Conservation (phyloP, 352 stramenopile species). For the Globisporangium cystogenes region DNA sequence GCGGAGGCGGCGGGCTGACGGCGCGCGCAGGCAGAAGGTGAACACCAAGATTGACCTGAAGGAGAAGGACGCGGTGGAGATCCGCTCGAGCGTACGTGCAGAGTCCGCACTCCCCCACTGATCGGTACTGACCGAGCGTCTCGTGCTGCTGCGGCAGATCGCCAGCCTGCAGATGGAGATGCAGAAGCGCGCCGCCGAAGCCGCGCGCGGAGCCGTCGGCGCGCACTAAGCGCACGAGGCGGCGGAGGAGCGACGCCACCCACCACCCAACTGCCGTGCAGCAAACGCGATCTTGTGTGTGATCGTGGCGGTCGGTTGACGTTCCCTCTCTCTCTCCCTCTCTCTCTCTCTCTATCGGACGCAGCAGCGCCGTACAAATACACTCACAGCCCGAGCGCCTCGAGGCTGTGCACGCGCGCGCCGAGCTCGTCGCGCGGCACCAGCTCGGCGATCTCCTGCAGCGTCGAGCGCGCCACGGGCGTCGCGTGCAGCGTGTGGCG, state of each 20-base stretch:
- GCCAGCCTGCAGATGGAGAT: constrained; percentile 87
- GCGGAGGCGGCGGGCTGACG: not conserved
- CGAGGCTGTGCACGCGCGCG: constrained; percentile 32
- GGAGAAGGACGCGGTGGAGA: constrained; percentile 87
- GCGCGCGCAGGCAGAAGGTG: constrained; percentile 64
- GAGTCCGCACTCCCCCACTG: not conserved
- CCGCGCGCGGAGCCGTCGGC: constrained; percentile 51
- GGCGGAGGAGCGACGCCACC: too few species aligned
- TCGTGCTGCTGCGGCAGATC: constrained; percentile 39
- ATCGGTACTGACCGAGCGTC: too few species aligned
- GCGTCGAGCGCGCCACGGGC: constrained; percentile 65
- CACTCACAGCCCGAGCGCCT: constrained; percentile 21
- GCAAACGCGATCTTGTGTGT: not conserved
- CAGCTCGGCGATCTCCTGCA: constrained; percentile 48
- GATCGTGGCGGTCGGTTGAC: not conserved
- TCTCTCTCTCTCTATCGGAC: constrained; percentile 5
- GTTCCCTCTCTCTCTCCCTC: constrained; percentile 1
- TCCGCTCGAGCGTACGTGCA: constrained; percentile 81
- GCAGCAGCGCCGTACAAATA: not conserved
- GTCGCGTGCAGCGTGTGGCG: constrained; percentile 83
- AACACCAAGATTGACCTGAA: constrained; percentile 85
- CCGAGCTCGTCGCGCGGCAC: constrained; percentile 57
- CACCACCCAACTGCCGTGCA: too few species aligned
- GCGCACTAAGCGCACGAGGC: constrained; percentile 12
- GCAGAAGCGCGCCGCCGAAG: constrained; percentile 81